Evolutionary conservation across 352 stramenopile genomes (phyloP), one percentile per base, ranked within the genome.

Genomic region (Phytophthora colocasiae): DNA sequence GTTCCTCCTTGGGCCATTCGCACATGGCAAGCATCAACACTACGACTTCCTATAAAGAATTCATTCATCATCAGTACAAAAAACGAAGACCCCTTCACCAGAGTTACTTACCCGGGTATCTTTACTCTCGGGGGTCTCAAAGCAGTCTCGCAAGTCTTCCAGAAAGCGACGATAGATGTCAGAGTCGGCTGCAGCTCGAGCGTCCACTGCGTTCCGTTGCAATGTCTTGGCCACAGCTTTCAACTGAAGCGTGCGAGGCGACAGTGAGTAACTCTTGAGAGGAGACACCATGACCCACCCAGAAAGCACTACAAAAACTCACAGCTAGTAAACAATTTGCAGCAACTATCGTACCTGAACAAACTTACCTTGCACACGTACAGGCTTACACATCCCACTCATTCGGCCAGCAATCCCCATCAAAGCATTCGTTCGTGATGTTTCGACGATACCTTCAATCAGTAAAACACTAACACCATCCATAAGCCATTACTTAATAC

Each of bases 201-300:
- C 74, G 60, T 77, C 72, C 15, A 81, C 50, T 29, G 66, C 69
- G 60, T 84, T 85, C 29, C 67, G 66, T 39, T 85, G 74, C 15
- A 87, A 61, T 2, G 68, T 72, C 31, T 74, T 73, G 12, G 71
- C 79, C 44, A 87, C 59, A 1, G 63, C 36, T 22, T 61, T 61
- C 22, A 85, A 51, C 22, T 81, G 73, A 6, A 83, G 46, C 8
- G 75, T 83, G 10, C 74, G 66, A 1, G 79, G 77, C 6, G 59
- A 77, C 8, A 83, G 60, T 10, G 64, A 22, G 32, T 77, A 87
- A 49, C 74, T 83, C 53, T 82, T 67, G 1, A 78, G 3, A 32
- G 76, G 72, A 26, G 58, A 32, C 11, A 82, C 67, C 1, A 46
- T 26, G 0, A 82, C 56, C 40, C 34, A 65, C 12, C 64, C 57